Percentiles rank a stretch among this genome's conserved stretches.
These are phyloP conservation scores for Lasiosphaeria hispida DNA, from an alignment of 495 filamentous ascomycete genomes.

Conservation along the genomic window DNA sequence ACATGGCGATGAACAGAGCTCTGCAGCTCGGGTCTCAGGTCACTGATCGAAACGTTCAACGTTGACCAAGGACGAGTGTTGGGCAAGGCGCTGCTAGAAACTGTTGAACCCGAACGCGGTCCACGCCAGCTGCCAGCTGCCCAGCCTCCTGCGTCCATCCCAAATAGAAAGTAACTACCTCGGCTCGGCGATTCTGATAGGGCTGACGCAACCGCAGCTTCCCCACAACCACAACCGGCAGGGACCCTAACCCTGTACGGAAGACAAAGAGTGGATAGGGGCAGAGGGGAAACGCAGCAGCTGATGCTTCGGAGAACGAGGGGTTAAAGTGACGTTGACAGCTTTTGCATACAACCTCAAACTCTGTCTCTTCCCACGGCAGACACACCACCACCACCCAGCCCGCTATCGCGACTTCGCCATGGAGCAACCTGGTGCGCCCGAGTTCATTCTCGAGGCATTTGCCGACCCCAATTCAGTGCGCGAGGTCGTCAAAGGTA, in stretches of 20 bases:
- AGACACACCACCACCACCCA: background rate
- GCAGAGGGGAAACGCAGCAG: too few relatives aligned
- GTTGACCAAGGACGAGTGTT: too few relatives aligned
- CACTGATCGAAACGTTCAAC: background rate
- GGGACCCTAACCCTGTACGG: background rate
- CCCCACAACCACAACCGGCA: too few relatives aligned
- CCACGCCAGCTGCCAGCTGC: slow-evolving; percentile 1
- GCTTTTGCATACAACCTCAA: too few relatives aligned
- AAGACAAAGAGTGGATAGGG: too few relatives aligned
- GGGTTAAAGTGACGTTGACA: too few relatives aligned
- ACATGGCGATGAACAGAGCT: slow-evolving; percentile 54
- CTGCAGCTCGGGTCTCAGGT: background rate
- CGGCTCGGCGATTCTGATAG: slow-evolving; percentile 24
- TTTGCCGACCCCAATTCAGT: slow-evolving; percentile 79
- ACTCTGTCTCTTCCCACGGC: background rate
- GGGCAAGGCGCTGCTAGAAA: too few relatives aligned
- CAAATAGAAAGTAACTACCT: slow-evolving; percentile 18
- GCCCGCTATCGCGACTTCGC: slow-evolving; percentile 1
- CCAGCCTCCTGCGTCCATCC: slow-evolving; percentile 4
- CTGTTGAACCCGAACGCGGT: too few relatives aligned
- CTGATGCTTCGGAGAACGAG: too few relatives aligned
- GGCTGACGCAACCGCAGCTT: slow-evolving; percentile 12
- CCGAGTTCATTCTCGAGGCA: slow-evolving; percentile 81
- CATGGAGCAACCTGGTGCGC: slow-evolving; percentile 60
- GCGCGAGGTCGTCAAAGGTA: slow-evolving; percentile 91